Evolutionary conservation across 768 basidiomycete species (phyloP).

Genomic region (Tricholoma terreum): DNA sequence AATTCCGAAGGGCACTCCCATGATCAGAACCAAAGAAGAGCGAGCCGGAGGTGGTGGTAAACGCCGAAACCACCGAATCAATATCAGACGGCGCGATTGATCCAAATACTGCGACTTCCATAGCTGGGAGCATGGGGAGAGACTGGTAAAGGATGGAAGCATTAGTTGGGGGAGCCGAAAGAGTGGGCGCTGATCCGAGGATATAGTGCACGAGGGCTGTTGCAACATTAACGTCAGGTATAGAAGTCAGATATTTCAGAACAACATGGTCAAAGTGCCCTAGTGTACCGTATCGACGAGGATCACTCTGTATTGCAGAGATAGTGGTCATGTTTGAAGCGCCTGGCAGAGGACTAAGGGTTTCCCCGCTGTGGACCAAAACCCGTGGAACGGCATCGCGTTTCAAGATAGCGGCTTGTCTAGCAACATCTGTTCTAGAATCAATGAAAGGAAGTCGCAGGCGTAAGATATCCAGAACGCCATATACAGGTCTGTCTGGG

Average conservation of each 20-base stretch:
- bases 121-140: constrained; percentile 43
- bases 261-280: constrained; percentile 54
- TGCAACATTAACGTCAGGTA: constrained; percentile 43
- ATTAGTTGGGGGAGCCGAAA: constrained; percentile 38
- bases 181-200: constrained; percentile 29
- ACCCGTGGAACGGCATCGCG: constrained; percentile 44
- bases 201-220: constrained; percentile 49
- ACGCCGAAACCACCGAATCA: constrained; percentile 44
- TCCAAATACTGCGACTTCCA: constrained; percentile 69
- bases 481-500: constrained; percentile 58
- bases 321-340: constrained; percentile 26
- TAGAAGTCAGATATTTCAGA: constrained; percentile 51
- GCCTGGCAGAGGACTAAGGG: constrained; percentile 47
- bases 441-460: constrained; percentile 57
- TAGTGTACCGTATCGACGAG: constrained; percentile 54
- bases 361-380: constrained; percentile 49
- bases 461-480: constrained; percentile 54
- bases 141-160: constrained; percentile 37
- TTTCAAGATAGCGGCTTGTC: constrained; percentile 50
- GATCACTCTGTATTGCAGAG: constrained; percentile 37
- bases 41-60: constrained; percentile 44
- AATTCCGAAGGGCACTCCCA: constrained; percentile 47
- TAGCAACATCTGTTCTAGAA: constrained; percentile 36
- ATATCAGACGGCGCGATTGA: constrained; percentile 48
- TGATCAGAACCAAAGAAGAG: constrained; percentile 61